These are phyloP conservation scores for Naganishia albida DNA, from an alignment of 1,284 basidiomycete species.

Conservation along the genomic window DNA sequence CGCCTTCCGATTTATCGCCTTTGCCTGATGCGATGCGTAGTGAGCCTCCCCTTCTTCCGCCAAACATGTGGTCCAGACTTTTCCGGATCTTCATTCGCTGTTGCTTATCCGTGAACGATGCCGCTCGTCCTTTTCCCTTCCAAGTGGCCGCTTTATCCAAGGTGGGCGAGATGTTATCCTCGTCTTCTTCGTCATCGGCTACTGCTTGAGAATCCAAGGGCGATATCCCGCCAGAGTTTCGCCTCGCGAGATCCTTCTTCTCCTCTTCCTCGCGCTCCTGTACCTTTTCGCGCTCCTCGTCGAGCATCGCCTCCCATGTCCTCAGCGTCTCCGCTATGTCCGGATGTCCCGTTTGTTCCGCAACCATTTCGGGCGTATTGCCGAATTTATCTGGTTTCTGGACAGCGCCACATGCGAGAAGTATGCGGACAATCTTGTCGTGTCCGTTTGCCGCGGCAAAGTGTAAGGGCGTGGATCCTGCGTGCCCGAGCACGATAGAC, in stretches of 20 bases:
- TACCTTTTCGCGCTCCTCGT: conserved; percentile 32
- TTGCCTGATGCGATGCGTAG: conserved; percentile 10
- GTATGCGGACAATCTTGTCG: conserved; percentile 67
- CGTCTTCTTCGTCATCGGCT: conserved; percentile 15
- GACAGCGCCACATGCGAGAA: conserved; percentile 76
- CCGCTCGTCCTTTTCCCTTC: conserved; percentile 21
- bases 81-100: conserved; percentile 20
- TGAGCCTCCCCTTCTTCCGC: conserved; percentile 19
- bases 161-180: conserved; percentile 5
- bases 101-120: conserved; percentile 2
- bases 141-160: conserved; percentile 4
- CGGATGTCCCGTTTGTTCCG: conserved; percentile 54
- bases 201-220: conserved; percentile 9
- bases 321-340: conserved; percentile 46
- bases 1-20: conserved; percentile 1
- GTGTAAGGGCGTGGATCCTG: conserved; percentile 86
- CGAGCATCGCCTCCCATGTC: conserved; percentile 33
- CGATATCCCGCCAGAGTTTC: background rate
- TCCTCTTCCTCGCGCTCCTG: conserved; percentile 23
- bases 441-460: conserved; percentile 92
- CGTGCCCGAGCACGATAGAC: conserved; percentile 45
- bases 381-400: conserved; percentile 83
- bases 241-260: conserved; percentile 15
- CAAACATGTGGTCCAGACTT: conserved; percentile 31
- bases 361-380: conserved; percentile 65